Evolutionary conservation across 495 filamentous ascomycete species (phyloP), one percentile per base, ranked within the genome.

Genomic region (Penicillium angulare): DNA sequence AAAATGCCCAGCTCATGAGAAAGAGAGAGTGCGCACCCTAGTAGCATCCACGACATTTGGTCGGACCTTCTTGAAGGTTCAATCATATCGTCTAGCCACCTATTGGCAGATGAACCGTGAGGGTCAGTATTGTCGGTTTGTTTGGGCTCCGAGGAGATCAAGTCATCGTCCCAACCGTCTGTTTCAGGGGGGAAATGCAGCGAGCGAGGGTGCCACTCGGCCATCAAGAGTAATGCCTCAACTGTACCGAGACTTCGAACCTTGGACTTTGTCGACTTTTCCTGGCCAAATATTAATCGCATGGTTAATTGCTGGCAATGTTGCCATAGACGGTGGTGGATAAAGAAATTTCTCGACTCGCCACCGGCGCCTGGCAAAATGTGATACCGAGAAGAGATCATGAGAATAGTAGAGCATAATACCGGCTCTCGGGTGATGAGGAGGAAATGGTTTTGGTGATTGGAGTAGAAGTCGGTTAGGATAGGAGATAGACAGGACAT

Each of bases 21-120:
- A 15, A 80, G 67, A n/a, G 76, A 77, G 9, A 79, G 53, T 0
- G 72, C 77, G 52, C 69, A 77, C 0, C 77, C 77, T 13, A 80
- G 67, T 6, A 77, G 53, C 74, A 79, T 79, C 78, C 78, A 81
- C 0, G 77, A 79, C 78, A 81, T 79, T n/a, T 76, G 73, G 52
- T 81, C 78, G 1, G 77, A 79, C 50, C 78, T 56, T 41, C 72
- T 66, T 8, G 78, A 76, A 3, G 76, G 76, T 44, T 81, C 78
- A 43, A 78, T 74, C 57, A 77, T 74, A 43, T 77, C 74, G 40
- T 75, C 71, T 5, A 77, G 47, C 67, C 69, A 73, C 35, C 71
- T 55, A 39, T 64, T 69, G 12, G 61, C 65, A 0, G 72, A 68
- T 9, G 57, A 47, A 20, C 43, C 21, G 5, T 55, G 63, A 8